Base-by-base conservation (phyloP, 208 protist genomes). In the Leishmania major region DNA sequence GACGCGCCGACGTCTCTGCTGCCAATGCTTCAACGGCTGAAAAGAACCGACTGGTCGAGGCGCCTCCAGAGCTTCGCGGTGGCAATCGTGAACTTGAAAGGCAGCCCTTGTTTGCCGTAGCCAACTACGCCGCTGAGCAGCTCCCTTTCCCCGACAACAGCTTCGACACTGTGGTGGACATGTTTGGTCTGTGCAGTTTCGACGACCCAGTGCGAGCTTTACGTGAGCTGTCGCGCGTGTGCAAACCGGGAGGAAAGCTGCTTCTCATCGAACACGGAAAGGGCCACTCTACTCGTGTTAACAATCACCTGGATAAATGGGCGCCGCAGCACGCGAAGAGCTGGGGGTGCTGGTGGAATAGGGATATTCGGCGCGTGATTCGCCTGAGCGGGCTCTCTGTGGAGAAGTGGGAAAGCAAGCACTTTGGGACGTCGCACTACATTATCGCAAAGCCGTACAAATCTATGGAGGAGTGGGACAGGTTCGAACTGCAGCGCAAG, bases 261-360 rank as follows among this genome's bases (percentile, higher is more conserved):
- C 88, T 98, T 43, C 87, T 98, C 5, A 87, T 98, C 40, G 96
- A 98, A 82, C 95, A 98, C 80, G 95, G 96, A 31, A 89, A 88
- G 59, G 94, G 95, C 2, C 74, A 85, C 74, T 94, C 84, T 17
- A 28, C 77, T 28, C 88, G 93, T 35, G 84, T 98, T 40, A 98
- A 98, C 81, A 88, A 90, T 76, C 91, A 96, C 77, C 87, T 98
- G 8, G 92, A 96, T 71, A 95, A 96, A 67, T 95, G 93, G 92
- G 93, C 95, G 2, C 92, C 92, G 3, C 84, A 87, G 1, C 95
- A 98, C 78, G 95, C 95, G 47, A 93, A 91, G 72, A 88, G 88
- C 59, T 98, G 92, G 92, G 95, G 95, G 13, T 98, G 95, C 86
- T 96, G 93, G 92, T 98, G 95, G 94, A 98, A 98, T 79, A 85